Evolutionary conservation across 2,329 filamentous ascomycete species (phyloP).

Genomic region (Aspergillus awamori): DNA sequence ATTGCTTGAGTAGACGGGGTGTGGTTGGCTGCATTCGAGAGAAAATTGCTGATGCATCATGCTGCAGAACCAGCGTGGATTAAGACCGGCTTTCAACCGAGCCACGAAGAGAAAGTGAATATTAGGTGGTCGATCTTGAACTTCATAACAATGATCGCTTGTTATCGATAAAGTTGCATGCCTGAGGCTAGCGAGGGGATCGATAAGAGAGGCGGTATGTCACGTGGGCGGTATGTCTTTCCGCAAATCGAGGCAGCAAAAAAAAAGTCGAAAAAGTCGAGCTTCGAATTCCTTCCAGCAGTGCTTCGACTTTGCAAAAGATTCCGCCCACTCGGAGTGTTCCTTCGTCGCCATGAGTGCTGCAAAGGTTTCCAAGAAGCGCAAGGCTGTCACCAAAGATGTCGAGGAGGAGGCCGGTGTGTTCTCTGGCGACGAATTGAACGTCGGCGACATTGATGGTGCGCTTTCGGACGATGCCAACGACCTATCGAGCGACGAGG

Average conservation of each 20-base stretch:
- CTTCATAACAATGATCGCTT: too few species aligned
- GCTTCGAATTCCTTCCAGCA: neutral
- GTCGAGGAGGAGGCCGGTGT: constrained; percentile 52
- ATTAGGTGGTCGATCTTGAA: too few species aligned
- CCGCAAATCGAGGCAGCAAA: constrained; percentile 8
- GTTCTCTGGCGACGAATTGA: constrained; percentile 64
- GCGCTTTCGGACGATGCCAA: constrained; percentile 47
- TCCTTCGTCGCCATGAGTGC: constrained; percentile 35
- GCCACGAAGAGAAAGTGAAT: neutral
- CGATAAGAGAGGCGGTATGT: constrained; percentile 32
- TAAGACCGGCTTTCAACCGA: too few species aligned
- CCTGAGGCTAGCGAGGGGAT: constrained; percentile 18
- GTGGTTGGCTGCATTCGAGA: constrained; percentile 14
- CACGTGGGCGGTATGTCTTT: constrained; percentile 42
- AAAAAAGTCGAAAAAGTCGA: constrained; percentile 16
- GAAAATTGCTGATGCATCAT: constrained; percentile 18
- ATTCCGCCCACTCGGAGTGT: neutral
- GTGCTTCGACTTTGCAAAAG: neutral
- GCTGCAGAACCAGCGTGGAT: neutral
- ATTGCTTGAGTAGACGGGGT: constrained; percentile 12
- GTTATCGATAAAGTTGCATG: neutral
- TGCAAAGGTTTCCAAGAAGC: constrained; percentile 58
- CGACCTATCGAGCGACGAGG: constrained; percentile 42
- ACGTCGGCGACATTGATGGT: constrained; percentile 46
- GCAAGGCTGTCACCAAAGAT: constrained; percentile 64